Evolutionary conservation across 2,329 filamentous ascomycete genomes (phyloP).

Genomic region (Fusarium goolgardi): DNA sequence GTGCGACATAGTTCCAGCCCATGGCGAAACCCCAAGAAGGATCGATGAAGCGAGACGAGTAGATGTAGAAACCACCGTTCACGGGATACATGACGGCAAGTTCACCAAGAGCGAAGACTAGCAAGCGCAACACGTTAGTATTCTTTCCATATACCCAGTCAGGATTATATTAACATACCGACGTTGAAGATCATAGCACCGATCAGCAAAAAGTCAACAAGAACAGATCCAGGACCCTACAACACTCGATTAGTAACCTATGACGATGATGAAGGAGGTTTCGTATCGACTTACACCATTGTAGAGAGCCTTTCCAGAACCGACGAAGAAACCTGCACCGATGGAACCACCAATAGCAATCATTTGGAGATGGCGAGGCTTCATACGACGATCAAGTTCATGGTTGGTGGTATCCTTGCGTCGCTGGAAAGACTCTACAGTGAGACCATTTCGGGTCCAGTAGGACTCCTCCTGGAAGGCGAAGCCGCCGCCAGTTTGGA

Average conservation of each 20-base stretch:
- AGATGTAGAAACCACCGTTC: slow-evolving; percentile 72
- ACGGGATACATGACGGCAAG: slow-evolving; percentile 71
- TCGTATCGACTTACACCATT: slow-evolving; percentile 54
- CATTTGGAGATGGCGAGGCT: slow-evolving; percentile 70
- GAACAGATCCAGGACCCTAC: slow-evolving; percentile 56
- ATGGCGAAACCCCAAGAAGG: slow-evolving; percentile 69
- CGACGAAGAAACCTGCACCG: slow-evolving; percentile 72
- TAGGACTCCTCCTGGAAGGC: slow-evolving; percentile 39
- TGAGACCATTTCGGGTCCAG: slow-evolving; percentile 45
- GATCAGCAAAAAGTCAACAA: slow-evolving; percentile 66
- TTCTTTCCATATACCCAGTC: too few species aligned
- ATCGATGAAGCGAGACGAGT: slow-evolving; percentile 71
- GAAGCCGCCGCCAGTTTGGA: slow-evolving; percentile 33
- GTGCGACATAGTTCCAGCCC: slow-evolving; percentile 60
- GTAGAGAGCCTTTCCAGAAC: slow-evolving; percentile 65
- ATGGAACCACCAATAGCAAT: slow-evolving; percentile 72
- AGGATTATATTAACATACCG: slow-evolving; percentile 33
- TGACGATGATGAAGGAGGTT: neutral
- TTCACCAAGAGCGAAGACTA: slow-evolving; percentile 69
- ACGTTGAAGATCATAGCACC: slow-evolving; percentile 72
- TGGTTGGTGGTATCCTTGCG: slow-evolving; percentile 34
- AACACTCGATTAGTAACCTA: slow-evolving; percentile 11
- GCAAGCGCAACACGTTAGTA: slow-evolving; percentile 15
- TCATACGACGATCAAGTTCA: slow-evolving; percentile 61
- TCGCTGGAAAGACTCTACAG: slow-evolving; percentile 42